These are phyloP conservation scores for Coemansia sp. DNA, from an alignment of 192 early-diverging fungal genomes.

Conservation along the genomic window DNA sequence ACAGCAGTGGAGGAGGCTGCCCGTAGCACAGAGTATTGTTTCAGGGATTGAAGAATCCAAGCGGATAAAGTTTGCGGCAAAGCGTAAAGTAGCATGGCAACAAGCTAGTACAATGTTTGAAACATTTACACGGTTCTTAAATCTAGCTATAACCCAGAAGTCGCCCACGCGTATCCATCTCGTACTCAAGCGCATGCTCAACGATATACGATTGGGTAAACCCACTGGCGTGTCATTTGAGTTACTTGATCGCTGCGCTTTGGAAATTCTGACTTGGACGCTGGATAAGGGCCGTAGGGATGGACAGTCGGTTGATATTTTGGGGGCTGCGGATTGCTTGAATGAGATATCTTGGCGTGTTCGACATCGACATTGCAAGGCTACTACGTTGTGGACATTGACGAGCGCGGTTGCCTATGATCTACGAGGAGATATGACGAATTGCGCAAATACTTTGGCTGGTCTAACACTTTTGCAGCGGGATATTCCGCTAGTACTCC, in stretches of 20 bases:
- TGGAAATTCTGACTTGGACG: constrained; percentile 7
- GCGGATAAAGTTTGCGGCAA: constrained; percentile 14
- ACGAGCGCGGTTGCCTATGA: constrained; percentile 19
- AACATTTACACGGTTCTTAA: constrained; percentile 15
- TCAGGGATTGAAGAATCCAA: constrained; percentile 5
- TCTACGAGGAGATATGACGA: background rate
- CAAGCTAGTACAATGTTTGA: constrained; percentile 17
- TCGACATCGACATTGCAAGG: background rate
- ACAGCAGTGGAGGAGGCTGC: background rate
- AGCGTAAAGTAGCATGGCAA: constrained; percentile 34
- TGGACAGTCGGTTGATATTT: background rate
- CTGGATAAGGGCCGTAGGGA: background rate
- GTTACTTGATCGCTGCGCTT: constrained; percentile 19
- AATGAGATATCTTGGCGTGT: constrained; percentile 28
- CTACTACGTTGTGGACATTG: constrained; percentile 17
- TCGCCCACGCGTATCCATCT: constrained; percentile 14
- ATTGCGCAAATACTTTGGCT: background rate
- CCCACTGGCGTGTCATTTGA: constrained; percentile 14
- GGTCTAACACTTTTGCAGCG: background rate
- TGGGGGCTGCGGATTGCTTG: constrained; percentile 11
- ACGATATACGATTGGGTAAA: constrained; percentile 11
- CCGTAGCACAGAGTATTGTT: constrained; percentile 14
- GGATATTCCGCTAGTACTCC: background rate
- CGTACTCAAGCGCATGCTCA: constrained; percentile 24
- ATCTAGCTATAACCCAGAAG: constrained; percentile 10